phyloP scores from a whole-genome alignment of 2,329 filamentous ascomycete genomes.

The Aspergillus sp. region DNA sequence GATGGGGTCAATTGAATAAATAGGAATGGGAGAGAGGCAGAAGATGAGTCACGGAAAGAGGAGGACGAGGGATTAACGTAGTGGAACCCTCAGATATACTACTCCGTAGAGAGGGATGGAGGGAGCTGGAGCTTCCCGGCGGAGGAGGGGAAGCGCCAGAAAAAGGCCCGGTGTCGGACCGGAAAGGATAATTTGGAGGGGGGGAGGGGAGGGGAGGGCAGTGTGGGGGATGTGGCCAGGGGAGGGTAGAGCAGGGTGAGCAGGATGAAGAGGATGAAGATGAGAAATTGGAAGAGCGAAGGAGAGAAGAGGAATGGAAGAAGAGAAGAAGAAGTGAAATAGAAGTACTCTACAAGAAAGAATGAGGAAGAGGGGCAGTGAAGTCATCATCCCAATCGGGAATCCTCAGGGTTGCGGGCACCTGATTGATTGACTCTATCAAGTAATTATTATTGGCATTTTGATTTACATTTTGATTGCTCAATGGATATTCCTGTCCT shows the following conservation, averaged over 20 bases:
- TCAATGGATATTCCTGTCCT: background rate
- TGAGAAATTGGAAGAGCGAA: background rate
- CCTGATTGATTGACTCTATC: background rate
- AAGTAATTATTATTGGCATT: background rate
- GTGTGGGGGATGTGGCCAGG: background rate
- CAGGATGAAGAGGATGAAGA: background rate
- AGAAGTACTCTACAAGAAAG: background rate
- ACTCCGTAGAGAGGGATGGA: constrained; percentile 3
- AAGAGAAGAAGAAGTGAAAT: constrained; percentile 1
- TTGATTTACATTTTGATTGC: background rate
- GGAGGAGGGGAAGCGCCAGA: constrained; percentile 15
- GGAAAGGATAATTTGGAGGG: constrained; percentile 11
- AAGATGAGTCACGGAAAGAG: constrained; percentile 3
- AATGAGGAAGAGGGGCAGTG: background rate
- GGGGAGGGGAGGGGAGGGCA: background rate
- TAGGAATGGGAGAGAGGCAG: constrained; percentile 5
- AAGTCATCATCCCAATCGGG: background rate
- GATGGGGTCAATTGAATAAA: background rate
- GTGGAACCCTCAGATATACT: background rate
- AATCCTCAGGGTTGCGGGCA: constrained; percentile 9
- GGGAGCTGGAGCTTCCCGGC: constrained; percentile 15
- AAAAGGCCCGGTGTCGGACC: constrained; percentile 24
- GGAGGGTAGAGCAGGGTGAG: background rate
- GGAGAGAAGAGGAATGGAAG: constrained; percentile 3
- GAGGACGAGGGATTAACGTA: constrained; percentile 4